Base-by-base conservation (phyloP, 164 flowering plant species). In the Tetrastigma voinierianum region DNA sequence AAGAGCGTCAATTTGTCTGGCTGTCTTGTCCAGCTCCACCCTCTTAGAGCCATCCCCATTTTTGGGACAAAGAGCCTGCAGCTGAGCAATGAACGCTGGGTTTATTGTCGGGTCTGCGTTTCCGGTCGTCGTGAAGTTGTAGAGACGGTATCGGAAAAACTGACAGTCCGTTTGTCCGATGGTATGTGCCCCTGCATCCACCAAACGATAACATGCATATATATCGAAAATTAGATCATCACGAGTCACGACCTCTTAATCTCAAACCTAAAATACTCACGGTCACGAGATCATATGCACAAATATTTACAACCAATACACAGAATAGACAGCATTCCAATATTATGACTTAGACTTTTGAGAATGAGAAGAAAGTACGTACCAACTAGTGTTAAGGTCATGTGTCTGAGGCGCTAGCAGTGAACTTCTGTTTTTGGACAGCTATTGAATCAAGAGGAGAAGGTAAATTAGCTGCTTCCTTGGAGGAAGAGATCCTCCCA, bases 311-410 rank as follows among this genome's bases (percentile, higher is more conserved):
- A n/a, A n/a, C n/a, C n/a, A n/a, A n/a, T n/a, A n/a, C n/a, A n/a
- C n/a, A n/a, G n/a, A n/a, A n/a, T n/a, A n/a, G n/a, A n/a, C n/a
- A n/a, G n/a, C n/a, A n/a, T n/a, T 32, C 40, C 40, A 32, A 32
- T 32, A 7, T 0, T 7, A 32, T 32, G 6, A 32, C 40, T 32
- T 32, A 3, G 6, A 0, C 6, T 32, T 32, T 32, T 32, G 67
- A 45, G 61, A n/a, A 13, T n/a, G 62, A 51, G 65, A 62, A 47
- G 44, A 45, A 17, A 10, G 8, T 23, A 17, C 21, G 46, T 83
- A 89, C 93, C 96, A 70, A 84, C 87, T 68, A 90, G 81, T 32
- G 96, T 88, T 7, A 46, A 90, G 85, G 70, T 90, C 96, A 23
- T 81, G 86, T 87, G 59, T 79, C 74, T 79, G 17, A 90, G 85